Base-by-base conservation (phyloP, 2,329 filamentous ascomycete genomes). In the Botrytis sinoallii region DNA sequence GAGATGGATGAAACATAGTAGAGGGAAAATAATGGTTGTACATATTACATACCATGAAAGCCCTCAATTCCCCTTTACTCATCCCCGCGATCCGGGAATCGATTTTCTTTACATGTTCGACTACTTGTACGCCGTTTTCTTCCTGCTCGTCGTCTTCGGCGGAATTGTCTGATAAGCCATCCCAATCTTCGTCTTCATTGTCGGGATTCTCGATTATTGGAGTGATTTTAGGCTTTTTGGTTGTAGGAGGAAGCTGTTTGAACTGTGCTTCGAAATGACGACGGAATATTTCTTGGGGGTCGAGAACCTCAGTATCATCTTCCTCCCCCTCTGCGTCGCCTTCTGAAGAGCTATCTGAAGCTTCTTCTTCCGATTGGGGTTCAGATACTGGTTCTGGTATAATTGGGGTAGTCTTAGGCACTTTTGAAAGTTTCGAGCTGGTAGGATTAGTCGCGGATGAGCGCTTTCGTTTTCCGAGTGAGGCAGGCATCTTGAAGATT, bases 231-330 rank as follows among this genome's bases (percentile, higher is more conserved):
- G 70, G 48, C 14, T 64, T 73, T 40, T 70, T 48, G 73, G 65
- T 7, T 76, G 79, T 4, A 82, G 81, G 59, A 8, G 85, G 85
- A 57, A 97, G 82, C 14, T 95, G 94, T 81, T 90, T 89, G 84
- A 98, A 98, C 80, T 92, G 91, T 42, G 93, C 89, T 83, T 98
- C 96, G 81, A 98, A 98, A 81, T 95, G 92, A 78, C 89, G 89
- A 74, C 91, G 90, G 79, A 99, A 93, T 74, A 95, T 88, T 73
- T 91, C 93, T 78, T 93, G 90, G 20, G 92, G 86, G 74, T 90
- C 85, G 59, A 84, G 79, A 8, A 57, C 76, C 57, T 46, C 79
- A 4, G 70, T 71, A 18, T 79, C 67, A 77, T 75, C 52, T 67
- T 70, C 72, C 7, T 79, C 69, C 77, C 75, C 40, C 65, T 70